Conservation (phyloP, 257 asterid genomes). For the Osmanthus fragrans region DNA sequence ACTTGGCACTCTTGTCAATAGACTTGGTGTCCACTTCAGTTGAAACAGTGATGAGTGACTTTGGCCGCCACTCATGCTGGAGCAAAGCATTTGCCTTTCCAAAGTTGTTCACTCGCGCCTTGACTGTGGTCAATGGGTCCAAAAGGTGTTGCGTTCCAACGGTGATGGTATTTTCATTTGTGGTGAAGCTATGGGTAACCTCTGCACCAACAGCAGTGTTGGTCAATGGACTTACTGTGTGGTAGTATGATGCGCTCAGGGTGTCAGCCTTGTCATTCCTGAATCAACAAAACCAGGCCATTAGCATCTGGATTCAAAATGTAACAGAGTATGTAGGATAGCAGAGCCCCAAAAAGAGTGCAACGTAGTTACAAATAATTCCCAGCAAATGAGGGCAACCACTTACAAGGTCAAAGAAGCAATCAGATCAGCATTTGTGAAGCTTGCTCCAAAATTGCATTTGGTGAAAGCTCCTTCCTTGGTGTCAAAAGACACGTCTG, state of each 20-base stretch:
- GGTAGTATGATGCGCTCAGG: slow-evolving; percentile 51
- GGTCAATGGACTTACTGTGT: slow-evolving; percentile 45
- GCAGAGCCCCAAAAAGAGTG: not conserved
- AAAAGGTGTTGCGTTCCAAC: slow-evolving; percentile 46
- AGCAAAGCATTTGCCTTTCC: slow-evolving; percentile 51
- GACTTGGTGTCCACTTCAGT: slow-evolving; percentile 52
- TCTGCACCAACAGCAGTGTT: slow-evolving; percentile 53
- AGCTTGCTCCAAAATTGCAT: slow-evolving; percentile 45
- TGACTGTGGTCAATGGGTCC: slow-evolving; percentile 50
- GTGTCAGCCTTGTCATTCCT: slow-evolving; percentile 55
- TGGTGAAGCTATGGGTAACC: slow-evolving; percentile 47
- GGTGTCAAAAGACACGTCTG: slow-evolving; percentile 49
- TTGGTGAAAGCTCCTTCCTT: slow-evolving; percentile 42
- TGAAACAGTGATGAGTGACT: slow-evolving; percentile 44
- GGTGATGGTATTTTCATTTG: slow-evolving; percentile 44
- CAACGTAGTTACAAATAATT: not conserved
- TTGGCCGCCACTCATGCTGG: slow-evolving; percentile 58
- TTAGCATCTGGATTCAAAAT: not conserved
- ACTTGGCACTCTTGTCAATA: not conserved
- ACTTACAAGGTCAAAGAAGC: slow-evolving; percentile 52
- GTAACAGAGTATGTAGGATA: not conserved
- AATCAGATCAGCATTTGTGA: slow-evolving; percentile 46
- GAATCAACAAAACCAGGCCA: not conserved
- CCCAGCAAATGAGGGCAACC: not conserved
- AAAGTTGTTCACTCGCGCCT: slow-evolving; percentile 45